Evolutionary conservation across 164 flowering plant species (phyloP), one percentile per base, ranked within the genome.

Genomic region (Aristolochia californica): DNA sequence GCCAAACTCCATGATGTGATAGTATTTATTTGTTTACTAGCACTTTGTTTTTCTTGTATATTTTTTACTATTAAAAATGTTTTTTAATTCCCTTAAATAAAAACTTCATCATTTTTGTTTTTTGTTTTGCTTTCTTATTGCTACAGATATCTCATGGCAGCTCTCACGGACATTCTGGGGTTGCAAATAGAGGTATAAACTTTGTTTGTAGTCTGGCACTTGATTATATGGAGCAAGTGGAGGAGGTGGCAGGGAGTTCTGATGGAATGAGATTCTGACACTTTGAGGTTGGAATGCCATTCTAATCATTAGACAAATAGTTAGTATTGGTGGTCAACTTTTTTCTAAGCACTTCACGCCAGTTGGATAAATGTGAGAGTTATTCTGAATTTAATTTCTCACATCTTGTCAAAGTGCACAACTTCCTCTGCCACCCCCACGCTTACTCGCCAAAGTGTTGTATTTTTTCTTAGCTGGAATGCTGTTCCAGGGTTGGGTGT

Each of bases 111-210:
- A 53, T 27, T 13, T 40, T 30, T 27, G 2, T 3, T 28, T 55
- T 38, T 57, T 53, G 57, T 56, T 17, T 24, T 25, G 72, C 70
- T 48, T 48, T 48, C 12, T 16, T n/a, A 23, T n/a, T 50, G 27
- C 13, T 50, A 16, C 77, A 91, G 97, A 72, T 85, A 47, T 84
- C 94, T 64, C 91, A 80, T 75, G 88, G 85, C 27, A 72, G 80
- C 68, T 77, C 89, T 49, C 91, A 77, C 66, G 94, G 83, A 43
- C 91, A 83, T 77, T 79, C 94, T 27, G 91, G 82, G 47, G 77
- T 81, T 59, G 60, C 89, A 55, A 84, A 74, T 68, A 84, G 89
- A 78, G 97, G 93, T 34, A 34, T 34, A 34, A 34, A 34, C 40
- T 34, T n/a, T 34, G 40, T 34, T 34, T 34, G 40, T 34, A 34